Evolutionary conservation across 1,284 basidiomycete genomes (phyloP), one percentile per base, ranked within the genome.

Genomic region (Ceratobasidium sp.): DNA sequence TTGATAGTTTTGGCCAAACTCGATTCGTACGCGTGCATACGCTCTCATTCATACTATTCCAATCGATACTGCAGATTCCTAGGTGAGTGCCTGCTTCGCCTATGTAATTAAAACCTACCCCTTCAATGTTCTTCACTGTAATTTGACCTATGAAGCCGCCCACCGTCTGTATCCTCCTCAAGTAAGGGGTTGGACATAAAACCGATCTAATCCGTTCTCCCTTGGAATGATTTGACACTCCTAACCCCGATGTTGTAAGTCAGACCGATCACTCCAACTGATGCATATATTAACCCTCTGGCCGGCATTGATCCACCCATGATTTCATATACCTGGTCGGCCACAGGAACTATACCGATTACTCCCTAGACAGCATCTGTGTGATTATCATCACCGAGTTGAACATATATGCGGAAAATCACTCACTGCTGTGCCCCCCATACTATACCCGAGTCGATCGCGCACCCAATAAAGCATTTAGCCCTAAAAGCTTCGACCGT

Each of bases 381-480:
- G 6, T 44, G 16, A 27, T 7, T 19, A 41, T 64, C 4, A 64
- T 47, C 16, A 29, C 6, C 16, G 23, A 54, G 9, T 9, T 30
- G 8, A n/a, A 64, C 27, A 33, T 41, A 27, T 54, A 27, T 30
- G 14, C 4, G 27, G 13, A 2, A 54, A 49, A 13, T 21, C 11
- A 36, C 33, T 36, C 33, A 36, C 33, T 53, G 49, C 50, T n/a
- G 50, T 42, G 8, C 60, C 9, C 50, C 50, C 39, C 60, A 66
- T 66, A 30, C 53, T 50, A 14, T 53, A 29, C 8, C 60, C 60
- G 8, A 66, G 23, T 13, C 44, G 50, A 8, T 21, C 13, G 5
- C 60, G 60, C 60, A 66, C n/a, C 60, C 60, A 19, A 66, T 42
- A 29, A 66, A 21, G 16, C 54, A 66, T 25, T 66, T 54, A 19